phyloP scores from a whole-genome alignment of 495 filamentous ascomycete species.

The Aspergillus incahuasiensis region DNA sequence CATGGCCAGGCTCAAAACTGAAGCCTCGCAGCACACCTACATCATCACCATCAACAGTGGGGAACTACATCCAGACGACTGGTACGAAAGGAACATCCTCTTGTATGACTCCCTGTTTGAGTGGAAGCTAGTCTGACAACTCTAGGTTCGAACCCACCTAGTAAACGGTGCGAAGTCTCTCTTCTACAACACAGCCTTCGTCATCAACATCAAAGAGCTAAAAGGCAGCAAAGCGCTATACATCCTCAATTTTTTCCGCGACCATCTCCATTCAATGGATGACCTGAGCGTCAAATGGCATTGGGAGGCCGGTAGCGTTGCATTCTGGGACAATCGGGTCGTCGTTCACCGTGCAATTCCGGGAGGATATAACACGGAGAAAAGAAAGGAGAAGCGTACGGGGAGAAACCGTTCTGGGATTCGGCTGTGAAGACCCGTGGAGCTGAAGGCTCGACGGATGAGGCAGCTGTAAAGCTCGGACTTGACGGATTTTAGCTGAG shows the following conservation, averaged over 20 bases:
- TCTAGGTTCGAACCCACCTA: constrained; percentile 2
- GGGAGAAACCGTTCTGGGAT: constrained; percentile 7
- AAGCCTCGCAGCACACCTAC: neutral
- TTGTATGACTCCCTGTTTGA: neutral
- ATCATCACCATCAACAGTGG: neutral
- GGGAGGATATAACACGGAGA: constrained; percentile 1
- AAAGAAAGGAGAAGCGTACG: constrained; percentile 5
- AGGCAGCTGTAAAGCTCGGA: neutral
- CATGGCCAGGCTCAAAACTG: too few relatives aligned
- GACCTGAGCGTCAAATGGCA: constrained; percentile 4
- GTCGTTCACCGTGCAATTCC: constrained; percentile 5
- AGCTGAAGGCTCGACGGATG: neutral
- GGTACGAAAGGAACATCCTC: constrained; percentile 5
- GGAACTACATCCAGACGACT: neutral
- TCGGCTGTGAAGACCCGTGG: neutral
- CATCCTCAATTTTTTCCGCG: constrained; percentile 3
- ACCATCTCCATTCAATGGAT: constrained; percentile 1
- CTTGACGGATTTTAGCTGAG: neutral
- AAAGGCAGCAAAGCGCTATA: neutral
- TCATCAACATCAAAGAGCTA: constrained; percentile 2
- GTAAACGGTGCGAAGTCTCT: neutral
- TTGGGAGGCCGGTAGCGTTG: constrained; percentile 5
- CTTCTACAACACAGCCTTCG: constrained; percentile 7
- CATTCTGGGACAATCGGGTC: constrained; percentile 5
- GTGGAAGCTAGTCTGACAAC: neutral